Percentiles rank a stretch among this genome's conserved stretches.
Conservation (phyloP, 208 protist genomes). For the Acanthamoeba divionensis region DNA sequence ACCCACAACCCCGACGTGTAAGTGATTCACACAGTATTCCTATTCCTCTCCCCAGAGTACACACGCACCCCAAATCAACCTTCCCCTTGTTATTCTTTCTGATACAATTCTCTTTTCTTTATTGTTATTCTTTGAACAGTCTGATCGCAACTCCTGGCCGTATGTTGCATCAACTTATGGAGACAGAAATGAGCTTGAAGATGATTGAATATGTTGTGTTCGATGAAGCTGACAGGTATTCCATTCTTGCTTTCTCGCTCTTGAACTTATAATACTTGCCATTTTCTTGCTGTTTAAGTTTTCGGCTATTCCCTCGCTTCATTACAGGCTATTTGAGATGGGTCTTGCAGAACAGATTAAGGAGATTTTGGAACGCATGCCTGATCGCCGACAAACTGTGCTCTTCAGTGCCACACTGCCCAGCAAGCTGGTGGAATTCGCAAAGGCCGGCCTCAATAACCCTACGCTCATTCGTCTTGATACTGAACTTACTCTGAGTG, state of each 20-base stretch:
- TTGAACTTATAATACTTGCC: background rate
- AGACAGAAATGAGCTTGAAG: constrained; percentile 90
- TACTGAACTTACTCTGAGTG: constrained; percentile 93
- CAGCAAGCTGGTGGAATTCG: constrained; percentile 95
- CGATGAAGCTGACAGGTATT: constrained; percentile 96
- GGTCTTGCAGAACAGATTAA: constrained; percentile 94
- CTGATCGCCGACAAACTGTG: constrained; percentile 90
- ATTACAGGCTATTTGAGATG: constrained; percentile 94
- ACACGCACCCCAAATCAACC: background rate
- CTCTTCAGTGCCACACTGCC: constrained; percentile 99
- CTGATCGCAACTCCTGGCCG: constrained; percentile 98
- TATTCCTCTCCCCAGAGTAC: background rate
- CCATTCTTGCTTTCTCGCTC: background rate
- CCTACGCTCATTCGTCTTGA: constrained; percentile 97
- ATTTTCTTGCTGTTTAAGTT: background rate
- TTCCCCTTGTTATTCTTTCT: background rate
- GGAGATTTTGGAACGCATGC: constrained; percentile 93
- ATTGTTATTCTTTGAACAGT: background rate
- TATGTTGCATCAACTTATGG: constrained; percentile 94
- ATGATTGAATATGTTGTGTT: constrained; percentile 95
- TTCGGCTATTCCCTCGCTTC: background rate
- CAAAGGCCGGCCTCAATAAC: constrained; percentile 92
- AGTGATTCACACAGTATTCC: background rate
- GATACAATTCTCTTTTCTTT: background rate
- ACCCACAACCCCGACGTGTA: constrained; percentile 95